These are phyloP conservation scores for Magnolia kwangsiensis DNA, from an alignment of 164 flowering plant species.

Conservation along the genomic window DNA sequence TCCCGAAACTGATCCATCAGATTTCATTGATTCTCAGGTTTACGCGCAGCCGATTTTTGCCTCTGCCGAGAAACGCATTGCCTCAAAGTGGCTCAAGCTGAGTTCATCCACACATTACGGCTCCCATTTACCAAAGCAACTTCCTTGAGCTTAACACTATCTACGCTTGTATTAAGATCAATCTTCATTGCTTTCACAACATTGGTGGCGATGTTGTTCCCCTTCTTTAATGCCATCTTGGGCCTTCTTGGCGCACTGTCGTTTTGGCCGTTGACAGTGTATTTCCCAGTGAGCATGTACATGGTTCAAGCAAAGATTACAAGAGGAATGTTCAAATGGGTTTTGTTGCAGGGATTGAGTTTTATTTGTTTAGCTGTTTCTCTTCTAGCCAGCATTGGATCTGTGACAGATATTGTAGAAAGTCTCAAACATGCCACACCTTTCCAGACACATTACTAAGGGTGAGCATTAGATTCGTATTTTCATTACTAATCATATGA, in stretches of 20 bases:
- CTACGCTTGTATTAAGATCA: conserved; percentile 11
- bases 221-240: conserved; percentile 16
- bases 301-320: conserved; percentile 15
- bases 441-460: not conserved
- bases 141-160: conserved; percentile 2
- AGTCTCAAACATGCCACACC: conserved; percentile 14
- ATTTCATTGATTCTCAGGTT: conserved; percentile 12
- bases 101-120: conserved; percentile 7
- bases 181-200: conserved; percentile 12
- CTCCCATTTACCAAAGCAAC: not conserved
- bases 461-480: not conserved
- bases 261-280: conserved; percentile 18
- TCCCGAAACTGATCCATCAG: not conserved
- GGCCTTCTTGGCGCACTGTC: conserved; percentile 20
- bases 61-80: conserved; percentile 5
- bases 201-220: conserved; percentile 18
- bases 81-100: conserved; percentile 8
- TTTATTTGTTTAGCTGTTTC: conserved; percentile 14
- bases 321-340: conserved; percentile 11
- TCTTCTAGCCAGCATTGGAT: conserved; percentile 13
- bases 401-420: conserved; percentile 17
- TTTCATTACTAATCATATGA: not conserved
- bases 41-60: conserved; percentile 22
- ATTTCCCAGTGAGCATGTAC: conserved; percentile 19
- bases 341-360: conserved; percentile 15